Percentiles rank a stretch among this genome's conserved stretches.
Conservation (phyloP, 2,329 filamentous ascomycete genomes). For the Trichoderma endophyticum region DNA sequence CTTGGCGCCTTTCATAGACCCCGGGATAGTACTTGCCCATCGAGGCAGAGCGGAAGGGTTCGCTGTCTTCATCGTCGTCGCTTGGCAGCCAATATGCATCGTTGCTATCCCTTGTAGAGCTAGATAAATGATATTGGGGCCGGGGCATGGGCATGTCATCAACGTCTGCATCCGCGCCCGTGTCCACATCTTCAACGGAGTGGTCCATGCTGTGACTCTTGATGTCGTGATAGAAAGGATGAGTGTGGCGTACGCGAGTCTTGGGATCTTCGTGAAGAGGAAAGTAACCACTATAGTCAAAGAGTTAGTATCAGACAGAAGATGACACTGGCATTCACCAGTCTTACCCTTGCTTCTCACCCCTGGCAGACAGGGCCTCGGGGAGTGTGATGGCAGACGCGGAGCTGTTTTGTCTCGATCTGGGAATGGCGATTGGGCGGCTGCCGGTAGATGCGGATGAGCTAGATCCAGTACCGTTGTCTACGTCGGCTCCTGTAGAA, state of each 20-base stretch:
- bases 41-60: slow-evolving; percentile 37
- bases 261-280: slow-evolving; percentile 56
- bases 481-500: neutral
- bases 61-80: neutral
- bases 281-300: slow-evolving; percentile 52
- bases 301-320: neutral
- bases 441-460: slow-evolving; percentile 28
- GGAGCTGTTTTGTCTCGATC: slow-evolving; percentile 39
- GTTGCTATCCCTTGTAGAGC: neutral
- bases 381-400: slow-evolving; percentile 43
- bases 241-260: slow-evolving; percentile 45
- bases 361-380: slow-evolving; percentile 54
- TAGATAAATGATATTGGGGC: neutral
- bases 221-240: slow-evolving; percentile 46
- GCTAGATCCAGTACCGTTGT: slow-evolving; percentile 9
- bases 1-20: slow-evolving; percentile 49
- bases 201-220: neutral
- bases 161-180: neutral
- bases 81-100: neutral
- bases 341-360: slow-evolving; percentile 56
- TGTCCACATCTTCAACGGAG: neutral
- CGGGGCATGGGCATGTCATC: neutral
- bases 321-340: neutral
- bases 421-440: slow-evolving; percentile 53
- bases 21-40: slow-evolving; percentile 63